A percentile compares a stretch with the other conserved stretches of the same genome.
These are phyloP conservation scores for Leccinum longicurvipes DNA, from an alignment of 768 basidiomycete genomes.

Conservation along the genomic window DNA sequence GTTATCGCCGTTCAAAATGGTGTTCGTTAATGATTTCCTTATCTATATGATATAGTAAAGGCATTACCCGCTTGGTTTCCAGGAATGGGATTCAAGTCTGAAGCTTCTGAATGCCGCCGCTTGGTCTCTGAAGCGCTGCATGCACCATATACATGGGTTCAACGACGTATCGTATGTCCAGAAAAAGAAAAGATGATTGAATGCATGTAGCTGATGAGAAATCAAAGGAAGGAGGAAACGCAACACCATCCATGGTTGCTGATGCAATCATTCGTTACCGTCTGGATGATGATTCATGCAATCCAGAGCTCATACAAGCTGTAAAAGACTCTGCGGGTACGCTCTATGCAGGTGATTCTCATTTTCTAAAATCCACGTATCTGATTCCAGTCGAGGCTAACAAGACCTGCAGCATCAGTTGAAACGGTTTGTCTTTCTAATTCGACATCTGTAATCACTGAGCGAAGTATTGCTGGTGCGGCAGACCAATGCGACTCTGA, in stretches of 20 bases:
- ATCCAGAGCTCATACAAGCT: neutral
- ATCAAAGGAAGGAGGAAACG: neutral
- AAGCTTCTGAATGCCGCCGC: neutral
- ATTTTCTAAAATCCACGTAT: neutral
- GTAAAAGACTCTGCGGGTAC: neutral
- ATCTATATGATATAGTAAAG: neutral
- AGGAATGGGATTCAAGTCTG: neutral
- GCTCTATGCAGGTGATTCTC: slow-evolving; percentile 15
- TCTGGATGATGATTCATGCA: neutral
- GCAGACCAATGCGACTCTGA: slow-evolving; percentile 26
- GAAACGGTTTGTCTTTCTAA: neutral
- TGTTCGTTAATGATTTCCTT: too few relatives aligned
- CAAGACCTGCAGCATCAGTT: neutral
- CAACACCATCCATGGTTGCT: neutral
- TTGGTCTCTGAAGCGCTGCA: neutral
- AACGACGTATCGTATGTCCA: neutral
- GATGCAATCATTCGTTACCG: slow-evolving; percentile 2
- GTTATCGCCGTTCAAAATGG: neutral
- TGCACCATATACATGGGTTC: neutral
- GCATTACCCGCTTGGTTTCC: too few relatives aligned
- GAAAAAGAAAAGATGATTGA: too few relatives aligned
- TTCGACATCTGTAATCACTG: neutral
- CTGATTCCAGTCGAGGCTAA: too few relatives aligned
- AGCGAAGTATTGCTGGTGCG: neutral
- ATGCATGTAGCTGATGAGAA: neutral